These are phyloP conservation scores for Canna indica DNA, from an alignment of 176 grass and related monocot genomes.

Conservation along the genomic window DNA sequence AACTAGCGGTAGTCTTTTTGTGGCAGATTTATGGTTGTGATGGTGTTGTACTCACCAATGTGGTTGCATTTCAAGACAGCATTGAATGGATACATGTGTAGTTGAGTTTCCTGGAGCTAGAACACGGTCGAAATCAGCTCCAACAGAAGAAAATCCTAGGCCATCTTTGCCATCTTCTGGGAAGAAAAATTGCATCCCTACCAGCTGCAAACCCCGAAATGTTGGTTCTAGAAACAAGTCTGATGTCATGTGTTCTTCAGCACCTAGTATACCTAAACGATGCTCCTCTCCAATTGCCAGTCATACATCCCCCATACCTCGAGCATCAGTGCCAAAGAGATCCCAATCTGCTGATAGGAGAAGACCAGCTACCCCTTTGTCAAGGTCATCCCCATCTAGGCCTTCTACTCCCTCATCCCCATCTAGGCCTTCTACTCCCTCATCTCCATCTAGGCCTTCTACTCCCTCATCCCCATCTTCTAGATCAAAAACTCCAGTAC, in stretches of 20 bases:
- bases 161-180: conserved; percentile 56
- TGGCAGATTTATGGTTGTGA: conserved; percentile 23
- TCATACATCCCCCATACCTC: conserved; percentile 13
- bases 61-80: conserved; percentile 34
- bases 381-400: conserved; percentile 42
- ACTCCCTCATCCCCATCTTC: conserved; percentile 63
- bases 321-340: conserved; percentile 39
- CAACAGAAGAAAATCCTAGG: conserved; percentile 38
- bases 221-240: conserved; percentile 63
- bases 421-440: conserved; percentile 38
- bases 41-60: conserved; percentile 25
- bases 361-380: conserved; percentile 40
- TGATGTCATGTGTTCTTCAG: conserved; percentile 10
- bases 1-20: not conserved
- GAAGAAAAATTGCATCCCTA: conserved; percentile 53
- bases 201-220: conserved; percentile 24
- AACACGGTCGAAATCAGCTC: conserved; percentile 14
- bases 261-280: conserved; percentile 32
- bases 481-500: conserved; percentile 49
- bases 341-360: conserved; percentile 66
- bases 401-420: conserved; percentile 63
- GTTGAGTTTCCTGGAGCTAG: conserved; percentile 6
- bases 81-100: conserved; percentile 35
- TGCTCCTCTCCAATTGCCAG: conserved; percentile 45
- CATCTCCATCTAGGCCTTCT: conserved; percentile 41